A percentile compares a stretch with the other conserved stretches of the same genome.
These are phyloP conservation scores for Cyberlindnera mycetangii DNA, from an alignment of 805 yeast species.

Conservation along the genomic window DNA sequence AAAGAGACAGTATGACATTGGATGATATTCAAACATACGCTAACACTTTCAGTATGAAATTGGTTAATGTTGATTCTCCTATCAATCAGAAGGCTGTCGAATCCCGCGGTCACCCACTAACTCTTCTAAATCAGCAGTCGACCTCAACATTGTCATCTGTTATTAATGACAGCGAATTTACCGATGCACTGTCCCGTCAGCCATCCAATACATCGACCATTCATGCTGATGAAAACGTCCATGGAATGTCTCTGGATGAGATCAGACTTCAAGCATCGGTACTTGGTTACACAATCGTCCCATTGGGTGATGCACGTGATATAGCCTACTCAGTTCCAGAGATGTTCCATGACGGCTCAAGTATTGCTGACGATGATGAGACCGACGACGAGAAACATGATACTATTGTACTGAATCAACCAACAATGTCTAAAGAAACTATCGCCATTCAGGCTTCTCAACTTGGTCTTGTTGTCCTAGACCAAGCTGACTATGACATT, in stretches of 20 bases:
- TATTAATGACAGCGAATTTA: constrained; percentile 29
- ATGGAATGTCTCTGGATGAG: constrained; percentile 18
- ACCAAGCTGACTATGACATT: constrained; percentile 21
- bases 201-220: constrained; percentile 27
- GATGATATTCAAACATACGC: constrained; percentile 35
- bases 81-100: neutral
- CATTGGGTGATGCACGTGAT: constrained; percentile 1
- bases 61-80: constrained; percentile 29
- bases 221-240: constrained; percentile 11
- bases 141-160: constrained; percentile 24
- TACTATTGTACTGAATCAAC: constrained; percentile 10
- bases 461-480: constrained; percentile 28
- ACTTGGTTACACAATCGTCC: constrained; percentile 20
- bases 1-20: constrained; percentile 25
- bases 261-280: constrained; percentile 18
- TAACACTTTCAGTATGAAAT: constrained; percentile 31
- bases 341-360: constrained; percentile 6
- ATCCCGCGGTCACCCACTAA: constrained; percentile 7
- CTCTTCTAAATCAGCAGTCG: constrained; percentile 19
- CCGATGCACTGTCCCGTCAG: constrained; percentile 30
- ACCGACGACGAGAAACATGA: constrained; percentile 16
- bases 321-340: constrained; percentile 1
- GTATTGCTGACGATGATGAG: constrained; percentile 14
- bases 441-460: constrained; percentile 15
- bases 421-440: constrained; percentile 7